Conservation (phyloP, 2,329 filamentous ascomycete species). For the Aspergillus spinulosporus region DNA sequence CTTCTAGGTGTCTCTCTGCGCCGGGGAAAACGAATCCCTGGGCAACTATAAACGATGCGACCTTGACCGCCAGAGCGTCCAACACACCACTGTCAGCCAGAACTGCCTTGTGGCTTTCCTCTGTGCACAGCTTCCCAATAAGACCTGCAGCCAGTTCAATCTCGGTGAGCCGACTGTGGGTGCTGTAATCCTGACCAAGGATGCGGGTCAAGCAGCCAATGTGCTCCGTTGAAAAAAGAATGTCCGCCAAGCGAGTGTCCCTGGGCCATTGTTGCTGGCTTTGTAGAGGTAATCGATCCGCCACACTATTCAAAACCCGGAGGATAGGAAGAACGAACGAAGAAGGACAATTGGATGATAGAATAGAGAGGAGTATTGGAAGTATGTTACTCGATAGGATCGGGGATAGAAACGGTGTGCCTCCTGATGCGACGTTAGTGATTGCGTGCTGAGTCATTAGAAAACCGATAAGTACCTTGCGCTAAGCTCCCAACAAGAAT, state of each 20-base stretch:
- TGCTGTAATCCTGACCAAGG: slow-evolving; percentile 59
- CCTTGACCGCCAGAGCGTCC: slow-evolving; percentile 71
- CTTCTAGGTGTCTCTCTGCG: slow-evolving; percentile 56
- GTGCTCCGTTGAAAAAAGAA: slow-evolving; percentile 63
- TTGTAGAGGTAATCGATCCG: slow-evolving; percentile 62
- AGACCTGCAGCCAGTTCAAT: slow-evolving; percentile 49
- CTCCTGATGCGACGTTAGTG: slow-evolving; percentile 57
- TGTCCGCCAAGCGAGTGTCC: slow-evolving; percentile 58
- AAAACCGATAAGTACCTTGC: slow-evolving; percentile 61
- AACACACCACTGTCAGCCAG: slow-evolving; percentile 73
- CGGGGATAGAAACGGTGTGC: slow-evolving; percentile 73
- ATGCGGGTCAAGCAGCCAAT: slow-evolving; percentile 66
- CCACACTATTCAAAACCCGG: slow-evolving; percentile 70
- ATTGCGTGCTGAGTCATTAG: not conserved
- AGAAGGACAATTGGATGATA: slow-evolving; percentile 64
- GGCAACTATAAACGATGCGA: slow-evolving; percentile 69
- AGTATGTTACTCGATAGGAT: slow-evolving; percentile 68
- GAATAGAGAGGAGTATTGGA: slow-evolving; percentile 67
- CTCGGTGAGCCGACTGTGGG: slow-evolving; percentile 54
- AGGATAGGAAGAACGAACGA: slow-evolving; percentile 73
- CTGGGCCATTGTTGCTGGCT: slow-evolving; percentile 53
- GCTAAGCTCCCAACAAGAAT: slow-evolving; percentile 83
- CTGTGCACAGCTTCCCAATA: slow-evolving; percentile 64
- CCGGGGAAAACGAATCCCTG: slow-evolving; percentile 69
- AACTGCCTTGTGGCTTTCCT: slow-evolving; percentile 68